A percentile compares a stretch with the other conserved stretches of the same genome.
phyloP scores from a whole-genome alignment of 1,139 yeast genomes.

The Pichia norvegensis region DNA sequence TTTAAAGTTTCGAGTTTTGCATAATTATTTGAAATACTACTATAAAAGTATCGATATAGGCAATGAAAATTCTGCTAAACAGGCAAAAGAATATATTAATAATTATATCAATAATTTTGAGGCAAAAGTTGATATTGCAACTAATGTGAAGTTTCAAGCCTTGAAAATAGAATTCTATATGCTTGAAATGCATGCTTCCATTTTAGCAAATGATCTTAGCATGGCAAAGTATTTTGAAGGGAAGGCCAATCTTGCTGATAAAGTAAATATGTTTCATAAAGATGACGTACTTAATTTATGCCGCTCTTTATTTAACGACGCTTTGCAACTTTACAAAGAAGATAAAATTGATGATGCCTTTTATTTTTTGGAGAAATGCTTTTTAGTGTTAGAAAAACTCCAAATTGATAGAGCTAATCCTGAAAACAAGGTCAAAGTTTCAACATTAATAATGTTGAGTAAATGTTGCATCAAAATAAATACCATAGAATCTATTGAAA shows the following conservation, averaged over 20 bases:
- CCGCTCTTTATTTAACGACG: constrained; percentile 23
- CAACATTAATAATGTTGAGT: constrained; percentile 13
- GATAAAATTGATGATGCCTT: constrained; percentile 14
- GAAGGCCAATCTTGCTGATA: constrained; percentile 17
- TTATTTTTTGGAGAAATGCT: constrained; percentile 18
- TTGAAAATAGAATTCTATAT: constrained; percentile 17
- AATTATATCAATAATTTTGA: constrained; percentile 15
- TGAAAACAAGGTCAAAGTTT: constrained; percentile 4
- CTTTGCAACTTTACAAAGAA: constrained; percentile 17
- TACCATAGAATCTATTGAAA: constrained; percentile 13
- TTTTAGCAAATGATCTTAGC: constrained; percentile 20
- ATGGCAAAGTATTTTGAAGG: constrained; percentile 26
- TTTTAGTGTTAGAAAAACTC: constrained; percentile 11
- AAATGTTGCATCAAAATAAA: constrained; percentile 19
- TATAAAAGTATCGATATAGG: constrained; percentile 15
- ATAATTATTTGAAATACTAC: constrained; percentile 12
- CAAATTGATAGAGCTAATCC: constrained; percentile 8
- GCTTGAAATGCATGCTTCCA: constrained; percentile 23
- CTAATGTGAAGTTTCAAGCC: constrained; percentile 4
- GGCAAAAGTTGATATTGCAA: constrained; percentile 2
- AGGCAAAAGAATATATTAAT: constrained; percentile 13
- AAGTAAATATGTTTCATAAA: constrained; percentile 1
- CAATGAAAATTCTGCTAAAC: constrained; percentile 15
- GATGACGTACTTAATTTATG: constrained; percentile 16
- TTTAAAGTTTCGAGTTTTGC: constrained; percentile 21